phyloP scores from a whole-genome alignment of 176 grass and related monocot species.

The Carex scoparia region DNA sequence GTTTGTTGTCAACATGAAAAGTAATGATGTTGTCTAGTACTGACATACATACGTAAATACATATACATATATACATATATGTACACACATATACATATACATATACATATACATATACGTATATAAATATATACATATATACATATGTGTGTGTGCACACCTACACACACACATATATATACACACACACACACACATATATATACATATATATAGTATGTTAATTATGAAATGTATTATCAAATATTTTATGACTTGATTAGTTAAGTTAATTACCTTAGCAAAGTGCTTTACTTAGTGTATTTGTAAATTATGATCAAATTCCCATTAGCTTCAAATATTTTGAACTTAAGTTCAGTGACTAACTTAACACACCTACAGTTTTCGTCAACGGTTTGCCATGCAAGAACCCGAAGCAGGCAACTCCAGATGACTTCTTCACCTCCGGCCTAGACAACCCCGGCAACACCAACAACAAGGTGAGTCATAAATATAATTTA shows the following conservation, averaged over 20 bases:
- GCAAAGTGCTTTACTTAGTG: background rate
- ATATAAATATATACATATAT: too few species aligned
- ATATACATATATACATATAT: too few species aligned
- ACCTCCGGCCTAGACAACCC: conserved; percentile 27
- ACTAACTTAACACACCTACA: conserved; percentile 4
- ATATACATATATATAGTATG: background rate
- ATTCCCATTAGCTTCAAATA: background rate
- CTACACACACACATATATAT: too few species aligned
- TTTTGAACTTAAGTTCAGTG: background rate
- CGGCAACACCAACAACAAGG: conserved; percentile 29
- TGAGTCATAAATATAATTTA: background rate
- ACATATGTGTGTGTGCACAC: too few species aligned
- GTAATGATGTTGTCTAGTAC: background rate
- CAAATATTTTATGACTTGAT: background rate
- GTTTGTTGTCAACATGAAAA: background rate
- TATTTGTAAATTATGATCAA: background rate
- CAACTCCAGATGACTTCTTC: conserved; percentile 32
- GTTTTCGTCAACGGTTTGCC: conserved; percentile 31
- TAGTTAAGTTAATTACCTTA: background rate
- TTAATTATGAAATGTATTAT: background rate
- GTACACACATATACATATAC: too few species aligned
- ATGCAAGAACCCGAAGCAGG: conserved; percentile 22
- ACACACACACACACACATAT: too few species aligned
- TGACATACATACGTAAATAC: too few species aligned
- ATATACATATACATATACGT: too few species aligned